Evolutionary conservation across 2,329 filamentous ascomycete species (phyloP), one percentile per base, ranked within the genome.

Genomic region (Neurospora sp.): DNA sequence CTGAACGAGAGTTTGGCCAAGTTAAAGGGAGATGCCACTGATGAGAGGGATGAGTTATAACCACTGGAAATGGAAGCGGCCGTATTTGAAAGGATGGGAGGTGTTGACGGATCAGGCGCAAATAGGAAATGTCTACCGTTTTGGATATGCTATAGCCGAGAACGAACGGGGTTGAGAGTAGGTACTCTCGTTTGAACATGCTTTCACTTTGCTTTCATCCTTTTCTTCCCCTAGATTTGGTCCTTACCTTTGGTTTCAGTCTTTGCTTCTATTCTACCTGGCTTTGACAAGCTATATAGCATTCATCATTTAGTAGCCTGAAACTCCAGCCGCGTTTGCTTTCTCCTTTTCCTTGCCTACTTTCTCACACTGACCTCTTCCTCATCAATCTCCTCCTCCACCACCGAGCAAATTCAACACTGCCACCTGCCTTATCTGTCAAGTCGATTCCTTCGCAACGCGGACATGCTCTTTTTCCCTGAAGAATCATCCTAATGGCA

Each of bases 1-100:
- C 73, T 80, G 28, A 76, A 73, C 68, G 68, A 76, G 9, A 76
- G 75, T 5, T 52, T 80, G 67, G 72, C 73, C 15, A 58, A 68
- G 36, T 66, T 68, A 10, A 72, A 69, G 39, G 33, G 67, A 9
- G 66, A 62, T 43, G 43, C 38, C 10, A 68, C 39, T 38, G 66
- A 19, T 9, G 43, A n/a, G 46, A 74, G 67, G 40, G 76, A 75
- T 38, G 77, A 78, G 70, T 68, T 78, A 28, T 78, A 66, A 73
- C 10, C 39, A 38, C 13, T 17, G 17, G 5, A n/a, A 39, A 67
- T 15, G 36, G 9, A 38, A 66, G 62, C 13, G 62, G 23, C 43
- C 43, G 43, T 46, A 46, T 46, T 4, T 46, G 23, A 62, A 62
- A n/a, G 13, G 15, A 62, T 62, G 28, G 8, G 13, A 62, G 23